Evolutionary conservation across 2,329 filamentous ascomycete species (phyloP).

Genomic region (Colletotrichum musicola): DNA sequence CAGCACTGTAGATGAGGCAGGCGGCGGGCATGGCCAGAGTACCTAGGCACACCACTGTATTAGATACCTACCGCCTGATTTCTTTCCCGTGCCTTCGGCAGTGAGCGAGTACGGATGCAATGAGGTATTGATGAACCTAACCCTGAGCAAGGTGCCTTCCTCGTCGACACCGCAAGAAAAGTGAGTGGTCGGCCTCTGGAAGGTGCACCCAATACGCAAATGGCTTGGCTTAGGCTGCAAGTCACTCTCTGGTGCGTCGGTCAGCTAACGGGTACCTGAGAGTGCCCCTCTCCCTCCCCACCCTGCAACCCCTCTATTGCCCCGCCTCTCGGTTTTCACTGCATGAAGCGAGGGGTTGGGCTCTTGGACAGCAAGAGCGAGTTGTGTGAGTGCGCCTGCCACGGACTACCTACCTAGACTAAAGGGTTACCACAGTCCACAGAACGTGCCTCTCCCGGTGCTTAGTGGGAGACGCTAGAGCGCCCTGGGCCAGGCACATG

Average conservation of each 20-base stretch:
- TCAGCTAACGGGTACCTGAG: neutral
- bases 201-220: neutral
- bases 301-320: conserved; percentile 23
- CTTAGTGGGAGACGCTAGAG: conserved; percentile 7
- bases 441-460: neutral
- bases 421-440: neutral
- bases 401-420: no score
- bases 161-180: neutral
- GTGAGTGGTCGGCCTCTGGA: conserved; percentile 1
- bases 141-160: neutral
- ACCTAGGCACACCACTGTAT: no score
- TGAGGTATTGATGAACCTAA: neutral
- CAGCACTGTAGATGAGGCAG: conserved; percentile 2
- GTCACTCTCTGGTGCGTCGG: neutral
- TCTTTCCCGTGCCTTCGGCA: no score
- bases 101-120: neutral
- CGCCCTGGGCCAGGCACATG: conserved; percentile 16
- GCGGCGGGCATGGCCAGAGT: no score
- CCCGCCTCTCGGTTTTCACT: conserved; percentile 27
- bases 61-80: no score
- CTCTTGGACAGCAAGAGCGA: no score
- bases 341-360: conserved; percentile 37
- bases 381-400: neutral
- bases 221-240: neutral
- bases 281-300: conserved; percentile 24